Base-by-base conservation (phyloP, 1,284 basidiomycete genomes). In the Singerocomus inundabilis region DNA sequence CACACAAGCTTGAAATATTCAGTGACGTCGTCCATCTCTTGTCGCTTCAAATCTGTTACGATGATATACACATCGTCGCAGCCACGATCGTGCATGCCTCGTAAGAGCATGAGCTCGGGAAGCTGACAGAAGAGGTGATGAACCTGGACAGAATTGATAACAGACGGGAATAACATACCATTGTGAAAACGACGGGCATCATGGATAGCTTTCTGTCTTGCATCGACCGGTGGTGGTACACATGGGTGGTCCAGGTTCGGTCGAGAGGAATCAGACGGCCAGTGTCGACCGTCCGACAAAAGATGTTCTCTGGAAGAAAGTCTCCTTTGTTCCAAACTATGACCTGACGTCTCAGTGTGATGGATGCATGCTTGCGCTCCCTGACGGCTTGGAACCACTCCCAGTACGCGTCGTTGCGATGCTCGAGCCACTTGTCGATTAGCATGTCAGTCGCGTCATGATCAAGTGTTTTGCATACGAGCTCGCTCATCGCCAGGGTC, bases 351-450 rank as follows among this genome's bases (percentile, higher is more conserved):
- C 72, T 74, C 18, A 76, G 68, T 24, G 73, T 68, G 43, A 76
- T 70, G 4, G 72, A 71, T 44, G 72, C 73, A 55, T 85, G 80
- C 58, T 78, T 81, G 49, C 82, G 74, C 58, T 85, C 82, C 44
- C 85, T 74, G 24, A 85, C 77, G 51, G 78, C 79, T 54, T 74
- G 73, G 58, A 88, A 87, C 85, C 85, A 88, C 51, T 86, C 83
- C 66, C 80, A 78, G 62, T 88, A 87, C 45, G 80, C 75, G 69
- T 86, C 82, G 56, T 84, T 81, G 60, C 79, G 78, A 61, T 87
- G 84, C 62, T 87, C 84, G 41, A 88, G 81, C 85, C 85, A 88
- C 67, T 82, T 85, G 75, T 88, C 84, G 70, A 88, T 87, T 57
- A 88, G 79, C 69, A 81, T 76, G 71, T 85, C 83, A 2, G 85